These are phyloP conservation scores for Aegilops bicornis DNA, from an alignment of 176 grass and related monocot genomes.

Conservation along the genomic window DNA sequence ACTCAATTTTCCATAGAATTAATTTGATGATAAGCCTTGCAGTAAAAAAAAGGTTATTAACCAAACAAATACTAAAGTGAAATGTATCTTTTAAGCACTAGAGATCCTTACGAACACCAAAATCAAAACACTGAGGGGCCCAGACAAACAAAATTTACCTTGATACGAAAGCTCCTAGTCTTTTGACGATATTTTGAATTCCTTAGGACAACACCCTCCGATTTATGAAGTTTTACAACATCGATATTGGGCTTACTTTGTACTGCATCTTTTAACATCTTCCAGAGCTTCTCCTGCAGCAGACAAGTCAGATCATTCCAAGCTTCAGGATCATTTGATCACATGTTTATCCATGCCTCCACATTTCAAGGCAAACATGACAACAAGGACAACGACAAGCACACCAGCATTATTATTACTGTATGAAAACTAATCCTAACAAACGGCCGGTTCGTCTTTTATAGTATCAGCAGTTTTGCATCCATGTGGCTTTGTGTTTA, in stretches of 20 bases:
- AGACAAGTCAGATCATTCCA: conserved; percentile 27
- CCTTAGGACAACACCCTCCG: conserved; percentile 94
- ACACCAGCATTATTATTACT: not conserved
- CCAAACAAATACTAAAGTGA: not conserved
- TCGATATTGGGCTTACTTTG: conserved; percentile 82
- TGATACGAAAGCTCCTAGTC: conserved; percentile 79
- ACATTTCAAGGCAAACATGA: conserved; percentile 18
- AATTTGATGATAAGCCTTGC: no score
- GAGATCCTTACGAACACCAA: not conserved
- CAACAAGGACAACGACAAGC: not conserved
- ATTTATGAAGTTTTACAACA: conserved; percentile 98
- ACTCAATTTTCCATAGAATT: no score
- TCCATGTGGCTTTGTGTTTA: not conserved
- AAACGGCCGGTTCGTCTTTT: not conserved
- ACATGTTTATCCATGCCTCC: conserved; percentile 14
- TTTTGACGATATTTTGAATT: conserved; percentile 90
- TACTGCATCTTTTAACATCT: conserved; percentile 90
- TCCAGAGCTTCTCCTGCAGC: conserved; percentile 96
- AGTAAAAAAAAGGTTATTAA: no score
- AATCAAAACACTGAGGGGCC: not conserved
- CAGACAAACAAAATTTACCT: conserved; percentile 36
- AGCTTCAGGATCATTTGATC: conserved; percentile 14
- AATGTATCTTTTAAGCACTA: not conserved
- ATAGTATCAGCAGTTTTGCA: not conserved
- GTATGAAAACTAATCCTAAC: conserved; percentile 3